Percentiles rank a stretch among this genome's conserved stretches.
phyloP scores from a whole-genome alignment of 768 basidiomycete species.

The Panus rudis region DNA sequence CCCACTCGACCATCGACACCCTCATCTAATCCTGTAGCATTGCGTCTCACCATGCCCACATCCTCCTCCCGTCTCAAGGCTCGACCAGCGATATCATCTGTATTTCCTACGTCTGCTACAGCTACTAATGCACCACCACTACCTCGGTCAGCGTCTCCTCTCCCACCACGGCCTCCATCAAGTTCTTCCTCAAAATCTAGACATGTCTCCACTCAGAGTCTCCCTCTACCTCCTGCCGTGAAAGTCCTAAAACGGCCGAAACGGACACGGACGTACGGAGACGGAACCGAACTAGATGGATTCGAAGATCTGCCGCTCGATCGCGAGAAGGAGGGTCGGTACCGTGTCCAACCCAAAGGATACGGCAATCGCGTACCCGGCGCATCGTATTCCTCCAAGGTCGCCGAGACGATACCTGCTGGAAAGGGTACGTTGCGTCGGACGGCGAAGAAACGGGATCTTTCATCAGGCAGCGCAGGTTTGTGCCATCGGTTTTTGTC shows the following conservation, averaged over 20 bases:
- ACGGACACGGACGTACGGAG: conserved; percentile 68
- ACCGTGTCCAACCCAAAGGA: conserved; percentile 68
- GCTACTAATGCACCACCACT: conserved; percentile 28
- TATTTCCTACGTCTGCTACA: conserved; percentile 48
- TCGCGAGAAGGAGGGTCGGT: conserved; percentile 72
- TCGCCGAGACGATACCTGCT: conserved; percentile 28
- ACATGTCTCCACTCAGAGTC: conserved; percentile 29
- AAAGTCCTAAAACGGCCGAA: conserved; percentile 74
- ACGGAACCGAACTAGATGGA: conserved; percentile 84
- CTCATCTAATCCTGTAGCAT: conserved; percentile 66
- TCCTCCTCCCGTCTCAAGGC: conserved; percentile 63
- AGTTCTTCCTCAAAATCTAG: conserved; percentile 25
- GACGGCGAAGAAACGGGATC: conserved; percentile 48
- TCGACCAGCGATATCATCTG: conserved; percentile 67
- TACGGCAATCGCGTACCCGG: conserved; percentile 57
- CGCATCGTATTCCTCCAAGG: conserved; percentile 36
- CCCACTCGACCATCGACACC: conserved; percentile 76
- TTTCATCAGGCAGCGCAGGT: conserved; percentile 38
- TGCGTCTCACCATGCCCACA: conserved; percentile 85
- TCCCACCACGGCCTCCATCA: conserved; percentile 52
- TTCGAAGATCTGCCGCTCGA: conserved; percentile 87
- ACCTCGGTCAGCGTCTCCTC: conserved; percentile 50
- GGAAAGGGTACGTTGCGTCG: conserved; percentile 54
- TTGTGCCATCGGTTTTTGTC: conserved; percentile 13
- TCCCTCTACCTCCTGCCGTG: conserved; percentile 38